Evolutionary conservation across 208 protist genomes (phyloP), one percentile per base, ranked within the genome.

Genomic region (Acanthamoeba rhysodes): DNA sequence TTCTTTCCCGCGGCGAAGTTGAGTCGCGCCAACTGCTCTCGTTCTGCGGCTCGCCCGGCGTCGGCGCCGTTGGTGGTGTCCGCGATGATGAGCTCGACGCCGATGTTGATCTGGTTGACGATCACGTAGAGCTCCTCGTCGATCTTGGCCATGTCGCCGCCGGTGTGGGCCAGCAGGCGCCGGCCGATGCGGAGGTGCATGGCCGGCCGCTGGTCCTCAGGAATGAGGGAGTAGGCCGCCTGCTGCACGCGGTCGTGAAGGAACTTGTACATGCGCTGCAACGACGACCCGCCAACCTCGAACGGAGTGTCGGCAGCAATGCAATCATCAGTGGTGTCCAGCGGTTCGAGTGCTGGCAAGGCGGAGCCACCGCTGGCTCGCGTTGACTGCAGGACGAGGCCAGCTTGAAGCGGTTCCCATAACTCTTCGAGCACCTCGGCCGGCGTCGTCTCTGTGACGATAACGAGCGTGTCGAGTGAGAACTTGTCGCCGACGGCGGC

Each of bases 151-250:
- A 45, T 29, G 34, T 94, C 64, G 16, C 48, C 62, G 45, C 29
- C n/a, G 3, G 66, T 37, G 64, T 94, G 90, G 16, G 90, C 66
- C 45, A 95, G 62, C 76, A 95, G 53, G 16, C 50, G 76, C 16
- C 68, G 62, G 22, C 91, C 91, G 41, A 95, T 88, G n/a, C 48
- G 48, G 14, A 95, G 76, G 57, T 95, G 91, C 24, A 53, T 88
- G 72, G 91, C 91, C 18, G 50, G 20, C 50, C 91, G 48, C 27
- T 29, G 8, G 70, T 70, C 72, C 9, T 64, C 50, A 0, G 91
- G 91, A 9, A 95, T 82, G 27, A 95, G 91, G 16, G 91, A 88
- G 91, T 95, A 95, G 50, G 91, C 91, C 12, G 91, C 91, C 76
- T 95, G 91, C 72, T 95, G 91, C 57, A 95, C 91, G 20, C 72